Evolutionary conservation across 306 rosid species (phyloP).

Genomic region (Astragalus membranaceus): DNA sequence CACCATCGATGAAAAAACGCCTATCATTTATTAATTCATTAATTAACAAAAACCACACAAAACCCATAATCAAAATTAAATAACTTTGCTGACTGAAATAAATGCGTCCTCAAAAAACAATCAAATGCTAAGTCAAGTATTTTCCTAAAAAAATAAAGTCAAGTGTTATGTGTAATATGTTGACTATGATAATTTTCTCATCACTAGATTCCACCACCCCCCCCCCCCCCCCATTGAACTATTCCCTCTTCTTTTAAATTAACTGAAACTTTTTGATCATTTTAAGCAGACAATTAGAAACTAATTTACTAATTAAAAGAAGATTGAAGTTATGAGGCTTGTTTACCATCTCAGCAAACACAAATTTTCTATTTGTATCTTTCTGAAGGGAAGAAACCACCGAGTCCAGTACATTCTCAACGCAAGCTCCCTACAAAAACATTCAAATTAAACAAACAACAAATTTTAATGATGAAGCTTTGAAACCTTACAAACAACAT

Average conservation of each 20-base stretch:
- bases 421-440: constrained; percentile 59
- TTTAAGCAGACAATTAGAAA: background rate
- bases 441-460: background rate
- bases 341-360: constrained; percentile 74
- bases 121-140: background rate
- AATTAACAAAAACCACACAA: background rate
- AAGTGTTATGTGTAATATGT: background rate
- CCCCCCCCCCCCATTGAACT: no score
- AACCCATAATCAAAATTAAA: background rate
- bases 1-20: constrained; percentile 88
- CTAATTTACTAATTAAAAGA: no score
- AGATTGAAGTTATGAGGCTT: background rate
- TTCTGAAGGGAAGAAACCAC: constrained; percentile 63
- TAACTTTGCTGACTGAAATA: background rate
- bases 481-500: no score
- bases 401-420: constrained; percentile 76
- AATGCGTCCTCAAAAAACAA: background rate
- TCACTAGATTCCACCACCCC: no score
- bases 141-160: no score
- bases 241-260: no score
- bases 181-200: background rate
- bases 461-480: background rate
- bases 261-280: background rate
- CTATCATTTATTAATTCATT: constrained; percentile 23
- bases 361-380: constrained; percentile 76